Conservation (phyloP, 805 yeast species). For the Torulaspora delbrueckii region DNA sequence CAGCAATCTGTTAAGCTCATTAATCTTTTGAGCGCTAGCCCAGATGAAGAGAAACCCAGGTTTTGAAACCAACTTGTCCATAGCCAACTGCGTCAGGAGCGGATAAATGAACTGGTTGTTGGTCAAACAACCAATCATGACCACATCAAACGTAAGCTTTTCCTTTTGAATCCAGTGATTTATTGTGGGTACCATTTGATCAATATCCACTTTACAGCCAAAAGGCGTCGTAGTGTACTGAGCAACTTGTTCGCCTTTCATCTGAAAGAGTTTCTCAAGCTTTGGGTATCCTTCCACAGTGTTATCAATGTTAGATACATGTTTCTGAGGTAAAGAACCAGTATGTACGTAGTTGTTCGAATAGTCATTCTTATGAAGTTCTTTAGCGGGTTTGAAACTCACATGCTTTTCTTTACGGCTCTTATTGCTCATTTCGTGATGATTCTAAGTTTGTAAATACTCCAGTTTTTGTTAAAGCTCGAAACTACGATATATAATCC, state of each 20-base stretch:
- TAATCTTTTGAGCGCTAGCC: constrained; percentile 74
- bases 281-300: constrained; percentile 86
- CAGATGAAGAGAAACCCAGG: constrained; percentile 86
- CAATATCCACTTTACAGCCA: constrained; percentile 53
- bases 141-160: constrained; percentile 72
- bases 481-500: too few relatives aligned
- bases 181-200: constrained; percentile 52
- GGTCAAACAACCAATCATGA: constrained; percentile 83
- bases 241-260: constrained; percentile 56
- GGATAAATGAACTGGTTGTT: constrained; percentile 68
- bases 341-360: constrained; percentile 63
- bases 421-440: constrained; percentile 2
- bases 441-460: neutral
- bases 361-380: constrained; percentile 60
- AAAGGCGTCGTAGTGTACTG: constrained; percentile 56
- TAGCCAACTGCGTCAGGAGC: constrained; percentile 58
- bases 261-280: constrained; percentile 57
- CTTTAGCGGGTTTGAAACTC: constrained; percentile 26
- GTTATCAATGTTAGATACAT: constrained; percentile 58
- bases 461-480: too few relatives aligned
- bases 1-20: constrained; percentile 53
- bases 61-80: constrained; percentile 67
- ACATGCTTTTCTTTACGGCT: constrained; percentile 17
- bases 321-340: constrained; percentile 55
- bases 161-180: constrained; percentile 57